Evolutionary conservation across 108 stramenopile species (phyloP), one percentile per base, ranked within the genome.

Genomic region (Conticribra weissflogii): DNA sequence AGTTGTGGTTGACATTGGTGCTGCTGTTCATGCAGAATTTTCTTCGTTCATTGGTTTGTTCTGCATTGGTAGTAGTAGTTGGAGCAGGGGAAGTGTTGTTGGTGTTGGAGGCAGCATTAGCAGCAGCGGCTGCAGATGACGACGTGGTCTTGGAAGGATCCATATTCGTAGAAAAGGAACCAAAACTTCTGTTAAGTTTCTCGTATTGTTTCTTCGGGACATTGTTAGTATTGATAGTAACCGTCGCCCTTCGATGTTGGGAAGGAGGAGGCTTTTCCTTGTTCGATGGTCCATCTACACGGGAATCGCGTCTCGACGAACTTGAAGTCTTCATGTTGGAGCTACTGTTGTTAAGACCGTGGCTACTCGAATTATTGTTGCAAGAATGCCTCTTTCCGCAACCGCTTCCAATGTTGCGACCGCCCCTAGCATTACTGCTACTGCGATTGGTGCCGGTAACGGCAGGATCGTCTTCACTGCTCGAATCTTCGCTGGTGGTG

Each of bases 401-500:
- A n/a, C n/a, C n/a, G n/a, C n/a, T n/a, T n/a, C n/a, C n/a, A n/a
- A n/a, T n/a, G n/a, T n/a, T n/a, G n/a, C n/a, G n/a, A n/a, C n/a
- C n/a, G n/a, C n/a, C n/a, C n/a, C n/a, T n/a, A n/a, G n/a, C n/a
- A n/a, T n/a, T n/a, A n/a, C n/a, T n/a, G n/a, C n/a, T n/a, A n/a
- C n/a, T n/a, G n/a, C n/a, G n/a, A n/a, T n/a, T n/a, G n/a, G n/a
- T n/a, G n/a, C n/a, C n/a, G n/a, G n/a, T n/a, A 25, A 24, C 17
- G 28, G 47, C 49, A 59, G 33, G 59, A 60, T 68, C 74, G 14
- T 55, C 61, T 15, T 41, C 52, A n/a, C 31, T 33, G 54, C 47
- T 49, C 0, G 55, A 72, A 41, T 41, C 36, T 33, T 68, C 60
- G 63, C 66, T 67, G 18, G 74, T 76, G 5, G 74, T 76, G 59